Base-by-base conservation (phyloP, 306 rosid species). In the Fagus crenata region DNA sequence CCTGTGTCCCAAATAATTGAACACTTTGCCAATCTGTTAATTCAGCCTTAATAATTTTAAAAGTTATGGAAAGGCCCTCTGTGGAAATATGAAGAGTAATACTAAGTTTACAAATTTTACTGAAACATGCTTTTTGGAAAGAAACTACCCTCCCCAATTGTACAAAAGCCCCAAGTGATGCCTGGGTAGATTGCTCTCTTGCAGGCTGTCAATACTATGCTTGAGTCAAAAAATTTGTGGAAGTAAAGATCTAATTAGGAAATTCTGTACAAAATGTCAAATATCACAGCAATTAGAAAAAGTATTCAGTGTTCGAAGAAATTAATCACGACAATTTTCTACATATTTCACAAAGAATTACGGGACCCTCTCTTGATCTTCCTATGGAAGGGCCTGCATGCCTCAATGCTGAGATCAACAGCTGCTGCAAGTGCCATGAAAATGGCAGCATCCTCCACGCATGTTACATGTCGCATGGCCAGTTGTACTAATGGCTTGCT, bases 401-500 rank as follows among this genome's bases (percentile, higher is more conserved):
- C 98, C 76, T 89, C 93, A 0, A 93, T 90, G 77, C 98, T 90
- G 61, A 91, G 91, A 80, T 90, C 96, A 9, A 92, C 97, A 0
- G 97, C 98, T 1, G 97, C 94, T 18, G 96, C 98, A 70, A 93
- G 96, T 5, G 97, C 98, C 97, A 93, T 89, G 86, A 93, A 93
- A 76, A 92, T 92, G 64, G 98, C 98, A 2, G 98, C 98, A 32
- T 93, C 98, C 82, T 93, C 97, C 51, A 89, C 87, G 0, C 98
- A 93, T 0, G 97, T 91, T 73, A 93, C 91, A 8, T 93, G 98
- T 67, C 97, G 86, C 94, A 91, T 78, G 54, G 97, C 97, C 8
- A 93, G 82, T 46, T 93, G 97, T 18, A 93, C 98, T 56, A 79
- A 81, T 0, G 97, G 98, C 79, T 85, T 91, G 41, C 97, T 81